Evolutionary conservation across 2,329 filamentous ascomycete species (phyloP), one percentile per base, ranked within the genome.

Genomic region (Polychaeton citri): DNA sequence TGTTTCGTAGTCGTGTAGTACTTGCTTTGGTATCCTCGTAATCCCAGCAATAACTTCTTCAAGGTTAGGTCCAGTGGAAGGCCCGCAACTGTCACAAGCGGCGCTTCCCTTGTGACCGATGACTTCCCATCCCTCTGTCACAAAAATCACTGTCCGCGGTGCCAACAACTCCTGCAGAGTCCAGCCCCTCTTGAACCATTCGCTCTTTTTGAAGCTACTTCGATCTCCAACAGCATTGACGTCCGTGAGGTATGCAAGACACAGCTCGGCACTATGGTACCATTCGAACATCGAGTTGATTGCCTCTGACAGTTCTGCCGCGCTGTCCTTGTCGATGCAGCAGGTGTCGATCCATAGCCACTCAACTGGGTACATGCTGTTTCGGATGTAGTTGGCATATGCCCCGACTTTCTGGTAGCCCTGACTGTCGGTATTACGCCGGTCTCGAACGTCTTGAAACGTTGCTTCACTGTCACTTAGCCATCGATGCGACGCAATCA

Each of bases 281-380:
- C 38, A 50, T 6, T 32, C 19, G 33, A 43, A 46, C 40, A 49
- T 50, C 19, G 37, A 43, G 33, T 50, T 49, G n/a, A 49, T 35
- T 8, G 42, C 34, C 33, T 43, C 33, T 6, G 39, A 41, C 7
- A 50, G 34, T 32, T 51, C 47, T 32, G 37, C 40, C 18, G 24
- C 39, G 36, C 35, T 42, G 15, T 37, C 32, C 21, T 44, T 41
- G 31, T 49, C 37, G n/a, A 51, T 51, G 35, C 44, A 48, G 34
- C 42, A 46, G 6, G 44, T 50, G 26, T 50, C 48, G 15, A 50
- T 34, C 46, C 43, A 48, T 10, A 46, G 34, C 43, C 39, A 46
- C 8, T 44, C 30, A 2, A 48, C 37, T 3, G 20, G 34, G 1
- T 30, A 30, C n/a, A 48, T 32, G 13, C 41, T 9, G n/a, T 39